phyloP scores from a whole-genome alignment of 306 rosid species.

The Prinsepia uniflora region DNA sequence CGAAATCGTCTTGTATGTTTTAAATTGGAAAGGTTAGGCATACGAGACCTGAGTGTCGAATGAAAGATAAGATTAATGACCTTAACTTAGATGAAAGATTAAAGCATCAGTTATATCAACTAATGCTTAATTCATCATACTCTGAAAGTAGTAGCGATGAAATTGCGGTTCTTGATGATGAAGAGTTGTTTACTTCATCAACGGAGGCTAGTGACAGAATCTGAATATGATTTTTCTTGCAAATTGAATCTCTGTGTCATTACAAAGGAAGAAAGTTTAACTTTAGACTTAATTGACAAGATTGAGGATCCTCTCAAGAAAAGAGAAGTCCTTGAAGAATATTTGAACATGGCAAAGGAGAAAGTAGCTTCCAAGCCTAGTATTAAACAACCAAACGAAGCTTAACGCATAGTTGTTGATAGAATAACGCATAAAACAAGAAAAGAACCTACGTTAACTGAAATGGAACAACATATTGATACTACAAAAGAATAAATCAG shows the following conservation, averaged over 20 bases:
- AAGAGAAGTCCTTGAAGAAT: neutral
- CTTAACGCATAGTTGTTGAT: neutral
- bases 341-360: neutral
- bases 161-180: too few relatives aligned
- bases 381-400: neutral
- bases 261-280: neutral
- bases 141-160: neutral
- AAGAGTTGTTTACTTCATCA: neutral
- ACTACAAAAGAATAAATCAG: too few relatives aligned
- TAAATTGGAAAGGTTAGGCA: neutral
- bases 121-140: neutral
- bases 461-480: neutral
- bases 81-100: neutral
- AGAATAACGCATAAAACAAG: neutral
- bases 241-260: too few relatives aligned
- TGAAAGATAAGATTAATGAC: neutral
- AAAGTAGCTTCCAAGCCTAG: too few relatives aligned
- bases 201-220: neutral
- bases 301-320: neutral
- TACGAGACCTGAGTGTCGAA: neutral
- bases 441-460: neutral
- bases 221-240: rapidly evolving
- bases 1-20: neutral
- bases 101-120: neutral
- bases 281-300: neutral